Evolutionary conservation across 148 eudicot genomes (phyloP).

Genomic region (Fallopia convolvulus): DNA sequence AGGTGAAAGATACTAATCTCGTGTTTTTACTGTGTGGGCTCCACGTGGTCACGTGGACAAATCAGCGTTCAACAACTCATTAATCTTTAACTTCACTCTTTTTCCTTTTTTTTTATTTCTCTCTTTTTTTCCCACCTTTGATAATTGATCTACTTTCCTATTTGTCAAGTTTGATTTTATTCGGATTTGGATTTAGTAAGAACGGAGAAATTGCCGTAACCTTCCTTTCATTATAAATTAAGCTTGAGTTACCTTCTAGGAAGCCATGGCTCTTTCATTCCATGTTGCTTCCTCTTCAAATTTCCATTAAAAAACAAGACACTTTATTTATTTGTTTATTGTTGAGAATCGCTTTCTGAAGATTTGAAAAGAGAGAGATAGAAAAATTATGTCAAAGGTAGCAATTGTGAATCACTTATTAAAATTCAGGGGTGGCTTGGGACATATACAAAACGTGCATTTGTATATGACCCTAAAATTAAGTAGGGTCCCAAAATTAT

Average conservation of each 20-base stretch:
- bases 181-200: neutral
- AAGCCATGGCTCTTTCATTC: neutral
- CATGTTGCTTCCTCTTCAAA: neutral
- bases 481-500: too few species aligned
- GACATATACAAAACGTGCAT: too few species aligned
- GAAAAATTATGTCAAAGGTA: neutral
- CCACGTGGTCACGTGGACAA: neutral
- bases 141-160: neutral
- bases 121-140: neutral
- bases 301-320: neutral
- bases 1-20: neutral
- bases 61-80: neutral
- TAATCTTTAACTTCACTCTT: neutral
- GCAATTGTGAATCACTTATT: neutral
- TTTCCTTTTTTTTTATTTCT: neutral
- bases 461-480: too few species aligned
- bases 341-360: neutral
- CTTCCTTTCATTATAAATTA: neutral
- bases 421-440: too few species aligned
- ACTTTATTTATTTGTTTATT: too few species aligned
- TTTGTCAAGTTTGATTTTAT: neutral
- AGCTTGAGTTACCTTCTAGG: neutral
- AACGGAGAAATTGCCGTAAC: neutral
- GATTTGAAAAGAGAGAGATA: too few species aligned
- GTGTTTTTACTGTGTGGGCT: neutral